Evolutionary conservation across 164 flowering plant genomes (phyloP), one percentile per base, ranked within the genome.

Genomic region (Macadamia integrifolia): DNA sequence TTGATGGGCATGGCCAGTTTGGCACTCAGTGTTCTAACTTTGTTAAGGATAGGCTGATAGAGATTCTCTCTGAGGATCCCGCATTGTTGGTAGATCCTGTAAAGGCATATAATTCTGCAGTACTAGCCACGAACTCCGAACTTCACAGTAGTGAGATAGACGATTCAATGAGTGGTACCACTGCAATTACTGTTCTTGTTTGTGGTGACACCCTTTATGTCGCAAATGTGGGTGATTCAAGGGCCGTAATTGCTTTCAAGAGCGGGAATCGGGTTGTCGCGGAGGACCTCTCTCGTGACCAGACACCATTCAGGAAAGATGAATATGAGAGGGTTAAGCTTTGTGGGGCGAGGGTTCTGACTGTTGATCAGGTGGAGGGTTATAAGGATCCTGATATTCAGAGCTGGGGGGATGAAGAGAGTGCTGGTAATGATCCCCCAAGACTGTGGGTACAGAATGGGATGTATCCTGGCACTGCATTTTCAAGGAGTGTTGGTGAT

Each of bases 81-180:
- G 43, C 74, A 10, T 77, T 95, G 79, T 61, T 73, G 40, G 89
- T 83, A 40, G 96, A 95, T 70, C 97, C 99, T 62, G 79, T 81
- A 5, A 84, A 82, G 70, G 97, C 96, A 28, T 91, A 82, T 69
- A 76, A 66, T 69, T 72, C 82, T 2, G 98, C 98, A 0, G 92
- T 89, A 75, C 53, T 71, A 18, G 68, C 76, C 12, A 78, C 84
- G 1, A 95, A 95, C 71, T 58, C 73, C 4, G 97, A 88, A 59
- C 82, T 95, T 29, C 94, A 82, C 75, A 65, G 72, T 32, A 89
- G 88, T 77, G 87, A 80, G 56, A 89, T 95, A 64, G 98, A 95
- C 77, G 99, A 95, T 81, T 64, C 86, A 3, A 85, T 88, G 95
- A 92, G 99, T 80, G 99, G 99, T 48, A 95, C 99, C 10, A 95